Base-by-base conservation (phyloP, 1,284 basidiomycete species). In the Trichosporon faecale region DNA sequence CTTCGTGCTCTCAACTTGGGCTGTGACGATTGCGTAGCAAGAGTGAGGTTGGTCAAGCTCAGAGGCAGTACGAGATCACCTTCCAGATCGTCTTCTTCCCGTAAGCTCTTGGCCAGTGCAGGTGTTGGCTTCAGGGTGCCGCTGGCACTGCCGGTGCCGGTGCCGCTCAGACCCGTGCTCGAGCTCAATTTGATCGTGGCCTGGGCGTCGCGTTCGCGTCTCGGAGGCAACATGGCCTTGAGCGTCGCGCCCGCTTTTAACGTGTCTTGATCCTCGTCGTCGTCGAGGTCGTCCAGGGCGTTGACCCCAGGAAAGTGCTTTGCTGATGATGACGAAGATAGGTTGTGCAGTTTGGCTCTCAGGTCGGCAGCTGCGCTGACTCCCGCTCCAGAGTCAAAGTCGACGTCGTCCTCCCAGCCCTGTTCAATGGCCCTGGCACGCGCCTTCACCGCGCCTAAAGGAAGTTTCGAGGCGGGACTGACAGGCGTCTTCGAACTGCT, bases 191-290 rank as follows among this genome's bases (percentile, higher is more conserved):
- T 67, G 55, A 71, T 65, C 37, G 71, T 74, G 46, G 55, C 66
- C 49, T 57, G 29, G 60, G 49, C 70, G 64, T 68, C 64, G 63
- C 67, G 44, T 60, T 69, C 70, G 66, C 66, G 49, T 1, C 76
- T 77, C 12, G 78, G 79, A 0, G 80, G 81, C 14, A 82, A 69
- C 69, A 79, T 73, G 14, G 79, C 81, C 75, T 79, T 81, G 67
- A 81, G 70, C 7, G 79, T 80, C 0, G 77, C 78, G 9, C 79
- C 77, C 9, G 80, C 81, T 72, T 80, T 81, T 46, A 84, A 66
- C 0, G 82, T 82, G 16, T 76, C 78, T 64, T 82, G 76, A 55
- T 79, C 73, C 18, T 78, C 79, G n/a, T 81, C 77, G n/a, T 77
- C 76, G 9, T 76, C 80, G 9, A 82, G 71, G 49, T 78, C 78